phyloP scores from a whole-genome alignment of 345 rosid genomes.

The Moricandia arvensis region DNA sequence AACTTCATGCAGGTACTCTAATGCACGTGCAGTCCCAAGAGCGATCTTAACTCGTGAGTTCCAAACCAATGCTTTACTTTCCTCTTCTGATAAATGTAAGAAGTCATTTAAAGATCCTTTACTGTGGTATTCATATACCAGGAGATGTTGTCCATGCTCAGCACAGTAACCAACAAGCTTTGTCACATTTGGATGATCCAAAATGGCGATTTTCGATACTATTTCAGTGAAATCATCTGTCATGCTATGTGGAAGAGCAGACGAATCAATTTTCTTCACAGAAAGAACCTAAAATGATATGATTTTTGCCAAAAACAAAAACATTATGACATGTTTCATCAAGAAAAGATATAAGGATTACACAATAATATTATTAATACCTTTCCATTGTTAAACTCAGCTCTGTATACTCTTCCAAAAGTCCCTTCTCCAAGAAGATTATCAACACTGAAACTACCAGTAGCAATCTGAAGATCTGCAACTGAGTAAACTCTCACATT shows the following conservation, averaged over 20 bases:
- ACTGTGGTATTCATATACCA: conserved; percentile 78
- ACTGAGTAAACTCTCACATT: conserved; percentile 77
- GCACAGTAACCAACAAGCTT: conserved; percentile 94
- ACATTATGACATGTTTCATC: background rate
- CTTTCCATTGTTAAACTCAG: conserved; percentile 81
- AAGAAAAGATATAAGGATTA: background rate
- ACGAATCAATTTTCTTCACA: conserved; percentile 85
- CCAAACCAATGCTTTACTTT: conserved; percentile 84
- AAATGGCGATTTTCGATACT: conserved; percentile 67
- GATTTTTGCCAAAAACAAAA: background rate
- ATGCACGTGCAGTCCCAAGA: conserved; percentile 87
- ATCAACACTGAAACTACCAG: conserved; percentile 80
- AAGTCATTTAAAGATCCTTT: conserved; percentile 85
- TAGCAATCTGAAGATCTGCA: conserved; percentile 94
- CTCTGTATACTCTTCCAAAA: conserved; percentile 97
- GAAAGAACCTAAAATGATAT: conserved; percentile 50
- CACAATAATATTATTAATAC: too few species aligned
- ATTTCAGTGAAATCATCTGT: conserved; percentile 70
- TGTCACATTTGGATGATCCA: conserved; percentile 88
- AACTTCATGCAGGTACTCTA: conserved; percentile 96
- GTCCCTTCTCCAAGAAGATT: conserved; percentile 94
- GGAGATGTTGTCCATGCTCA: conserved; percentile 90
- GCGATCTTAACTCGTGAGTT: conserved; percentile 91
- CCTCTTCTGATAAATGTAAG: conserved; percentile 75
- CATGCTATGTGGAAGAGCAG: conserved; percentile 61